Conservation (phyloP, 176 grass and related monocot species). For the Saccharum officinarum region DNA sequence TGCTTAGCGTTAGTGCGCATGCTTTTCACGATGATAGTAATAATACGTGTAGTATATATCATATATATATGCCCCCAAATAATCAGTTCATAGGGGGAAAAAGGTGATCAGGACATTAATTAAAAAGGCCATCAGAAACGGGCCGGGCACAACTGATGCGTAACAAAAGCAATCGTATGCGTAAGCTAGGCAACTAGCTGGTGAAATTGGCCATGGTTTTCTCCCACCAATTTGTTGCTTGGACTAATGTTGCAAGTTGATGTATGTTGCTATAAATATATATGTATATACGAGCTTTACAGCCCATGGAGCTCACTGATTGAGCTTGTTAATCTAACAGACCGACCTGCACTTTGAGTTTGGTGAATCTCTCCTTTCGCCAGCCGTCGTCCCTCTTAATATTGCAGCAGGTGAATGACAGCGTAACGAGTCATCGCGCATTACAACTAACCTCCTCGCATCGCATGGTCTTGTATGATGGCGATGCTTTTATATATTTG, state of each 20-base stretch:
- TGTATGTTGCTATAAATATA: background rate
- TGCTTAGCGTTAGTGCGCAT: no score
- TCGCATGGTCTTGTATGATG: background rate
- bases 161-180: no score
- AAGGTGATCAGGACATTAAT: no score
- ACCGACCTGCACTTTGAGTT: background rate
- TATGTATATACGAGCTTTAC: background rate
- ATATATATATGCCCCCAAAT: no score
- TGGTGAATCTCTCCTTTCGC: no score
- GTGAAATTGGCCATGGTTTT: no score
- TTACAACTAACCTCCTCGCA: background rate
- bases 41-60: no score
- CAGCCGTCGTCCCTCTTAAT: background rate
- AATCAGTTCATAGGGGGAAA: no score
- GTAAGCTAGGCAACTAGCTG: no score
- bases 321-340: background rate
- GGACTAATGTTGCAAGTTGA: background rate
- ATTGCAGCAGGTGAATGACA: conserved; percentile 10
- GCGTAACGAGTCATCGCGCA: conserved; percentile 8
- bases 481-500: background rate
- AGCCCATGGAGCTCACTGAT: background rate
- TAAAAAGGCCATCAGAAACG: no score
- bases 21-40: no score
- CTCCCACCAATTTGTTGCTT: background rate
- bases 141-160: no score